Evolutionary conservation across 331 rosid genomes (phyloP).

Genomic region (Rosa hybrid): DNA sequence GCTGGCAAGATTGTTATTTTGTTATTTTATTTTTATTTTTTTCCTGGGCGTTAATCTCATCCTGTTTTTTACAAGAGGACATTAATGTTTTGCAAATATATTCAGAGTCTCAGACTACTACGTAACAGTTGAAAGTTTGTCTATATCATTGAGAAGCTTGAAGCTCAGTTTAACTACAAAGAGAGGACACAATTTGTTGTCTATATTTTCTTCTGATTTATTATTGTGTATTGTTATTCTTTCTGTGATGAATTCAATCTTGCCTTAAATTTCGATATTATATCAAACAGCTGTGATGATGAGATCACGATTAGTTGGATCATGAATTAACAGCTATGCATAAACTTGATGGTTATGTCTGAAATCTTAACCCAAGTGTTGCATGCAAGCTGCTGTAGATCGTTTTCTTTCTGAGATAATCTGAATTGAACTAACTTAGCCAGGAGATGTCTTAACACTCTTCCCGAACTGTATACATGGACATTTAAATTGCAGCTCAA

Average conservation of each 20-base stretch:
- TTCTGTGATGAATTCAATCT: neutral
- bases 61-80: constrained; percentile 24
- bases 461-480: neutral
- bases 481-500: neutral
- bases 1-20: constrained; percentile 35
- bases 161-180: neutral
- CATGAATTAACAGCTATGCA: neutral
- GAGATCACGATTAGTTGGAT: neutral
- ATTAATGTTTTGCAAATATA: constrained; percentile 18
- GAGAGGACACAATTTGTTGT: neutral
- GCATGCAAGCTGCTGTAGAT: neutral
- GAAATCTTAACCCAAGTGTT: neutral
- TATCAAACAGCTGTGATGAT: neutral
- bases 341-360: neutral
- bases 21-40: neutral
- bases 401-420: neutral
- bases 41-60: constrained; percentile 18
- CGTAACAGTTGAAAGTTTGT: constrained; percentile 19
- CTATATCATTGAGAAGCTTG: neutral
- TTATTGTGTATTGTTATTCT: neutral
- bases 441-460: neutral
- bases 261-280: neutral
- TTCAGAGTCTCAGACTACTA: neutral
- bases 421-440: neutral
- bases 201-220: neutral